Evolutionary conservation across 2,329 filamentous ascomycete species (phyloP), one percentile per base, ranked within the genome.

Genomic region (Nannizziopsis barbatae): DNA sequence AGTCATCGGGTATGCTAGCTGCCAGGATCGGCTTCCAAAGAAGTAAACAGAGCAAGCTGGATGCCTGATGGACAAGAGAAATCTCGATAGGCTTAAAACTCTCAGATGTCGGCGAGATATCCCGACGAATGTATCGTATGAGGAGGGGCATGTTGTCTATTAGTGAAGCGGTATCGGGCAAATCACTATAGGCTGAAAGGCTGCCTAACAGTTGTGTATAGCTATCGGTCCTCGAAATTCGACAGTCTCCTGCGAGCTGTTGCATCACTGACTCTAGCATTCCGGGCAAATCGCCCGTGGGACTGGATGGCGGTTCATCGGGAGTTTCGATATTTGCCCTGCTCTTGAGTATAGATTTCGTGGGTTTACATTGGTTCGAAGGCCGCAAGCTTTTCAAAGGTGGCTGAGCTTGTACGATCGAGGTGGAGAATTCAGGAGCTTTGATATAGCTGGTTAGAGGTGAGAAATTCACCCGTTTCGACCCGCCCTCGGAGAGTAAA

Each of bases 201-300:
- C 83, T 81, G 31, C 80, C 76, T 30, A 83, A 79, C 39, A 98
- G 72, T 58, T 84, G 84, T 62, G 82, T 80, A 60, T 98, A 96
- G 42, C 89, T 86, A 67, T 98, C 92, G 30, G 92, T 67, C 56
- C 83, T 83, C 10, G 79, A 81, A 50, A 80, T 76, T 46, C 83
- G 75, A 56, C 88, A 84, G 27, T 79, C 72, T 17, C 84, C 81
- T 33, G 83, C 84, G 42, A 98, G 75, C 65, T 92, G 84, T 65
- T 86, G 82, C 32, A 87, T 76, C 4, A 87, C 80, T 0, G 86
- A 93, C 57, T 94, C 85, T 55, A 96, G 69, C 82, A 95, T 92
- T 57, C 80, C 80, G 54, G 77, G 75, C 50, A 95, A 80, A 35
- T 77, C 81, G 39, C 75, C 71, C 52, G 72, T 70, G 20, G 68